Base-by-base conservation (phyloP, 2,329 filamentous ascomycete genomes). In the Cytospora piceicola region DNA sequence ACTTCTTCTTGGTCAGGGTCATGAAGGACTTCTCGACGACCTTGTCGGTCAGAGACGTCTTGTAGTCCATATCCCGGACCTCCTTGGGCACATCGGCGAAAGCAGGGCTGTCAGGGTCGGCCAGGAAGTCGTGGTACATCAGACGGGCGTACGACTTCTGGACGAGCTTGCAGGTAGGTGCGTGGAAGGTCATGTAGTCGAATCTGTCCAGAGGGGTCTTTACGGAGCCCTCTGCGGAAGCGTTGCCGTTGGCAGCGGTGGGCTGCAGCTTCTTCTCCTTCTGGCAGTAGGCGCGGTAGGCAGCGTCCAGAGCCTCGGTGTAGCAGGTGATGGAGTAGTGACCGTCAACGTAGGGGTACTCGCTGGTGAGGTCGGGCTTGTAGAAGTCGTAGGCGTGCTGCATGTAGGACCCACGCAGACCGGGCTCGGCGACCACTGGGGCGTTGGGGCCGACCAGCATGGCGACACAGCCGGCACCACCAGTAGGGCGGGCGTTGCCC, bases 361-460 rank as follows among this genome's bases (percentile, higher is more conserved):
- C 91, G 85, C 89, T 92, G 74, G 91, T 91, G 71, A 94, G 83
- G 79, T 94, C 91, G 74, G 91, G 91, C 88, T 94, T 94, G 88
- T 93, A 94, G 78, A 94, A 94, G 79, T 94, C 91, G 79, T 94
- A 95, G 73, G 89, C 89, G 80, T 94, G 91, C 78, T 89, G 84
- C 88, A 94, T 90, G 83, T 92, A 93, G 73, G 84, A 89, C 75
- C 90, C 91, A 74, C 91, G 89, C 75, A 93, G 86, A 75, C 92
- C 92, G 60, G 91, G 87, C 80, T 94, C 91, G 70, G 90, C 82
- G 68, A 89, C 90, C 69, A 94, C 81, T 64, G 91, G 91, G 61
- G 91, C 91, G 75, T 94, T 82, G 66, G 91, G 91, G 64, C 91
- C 91, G 72, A 94, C 85, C 71, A 94, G 82, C 83, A 94, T 85